A percentile compares a stretch with the other conserved stretches of the same genome.
These are phyloP conservation scores for Penicillium manginii DNA, from an alignment of 495 filamentous ascomycete species.

Conservation along the genomic window DNA sequence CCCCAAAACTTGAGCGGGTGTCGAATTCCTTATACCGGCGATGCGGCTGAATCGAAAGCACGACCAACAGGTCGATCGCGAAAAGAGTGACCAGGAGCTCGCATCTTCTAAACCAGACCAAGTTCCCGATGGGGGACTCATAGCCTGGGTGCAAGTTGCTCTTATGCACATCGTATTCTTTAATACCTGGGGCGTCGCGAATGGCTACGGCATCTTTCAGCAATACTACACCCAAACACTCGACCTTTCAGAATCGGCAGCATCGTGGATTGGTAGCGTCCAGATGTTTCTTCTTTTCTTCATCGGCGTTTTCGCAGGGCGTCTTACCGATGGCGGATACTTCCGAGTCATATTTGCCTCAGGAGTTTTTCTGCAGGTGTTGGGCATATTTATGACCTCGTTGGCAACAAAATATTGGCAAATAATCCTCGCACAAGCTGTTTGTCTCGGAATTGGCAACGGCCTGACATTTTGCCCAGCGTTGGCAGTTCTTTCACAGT, in stretches of 20 bases:
- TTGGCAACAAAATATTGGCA: slow-evolving; percentile 44
- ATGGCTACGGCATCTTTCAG: slow-evolving; percentile 54
- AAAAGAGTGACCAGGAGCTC: not conserved
- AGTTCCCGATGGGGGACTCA: not conserved
- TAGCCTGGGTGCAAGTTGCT: not conserved
- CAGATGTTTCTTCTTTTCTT: slow-evolving; percentile 48
- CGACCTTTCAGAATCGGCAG: slow-evolving; percentile 29
- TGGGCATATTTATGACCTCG: slow-evolving; percentile 55
- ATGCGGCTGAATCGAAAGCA: not conserved
- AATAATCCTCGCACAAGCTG: slow-evolving; percentile 43
- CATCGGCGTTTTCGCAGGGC: slow-evolving; percentile 44
- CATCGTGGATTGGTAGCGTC: slow-evolving; percentile 54
- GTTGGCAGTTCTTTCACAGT: slow-evolving; percentile 44
- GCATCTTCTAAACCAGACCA: not conserved
- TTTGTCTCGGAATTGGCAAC: slow-evolving; percentile 46
- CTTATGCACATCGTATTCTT: not conserved
- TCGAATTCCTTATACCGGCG: not conserved
- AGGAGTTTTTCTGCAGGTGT: slow-evolving; percentile 40
- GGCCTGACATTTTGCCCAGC: slow-evolving; percentile 46
- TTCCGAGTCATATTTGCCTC: slow-evolving; percentile 33
- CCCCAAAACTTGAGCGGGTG: not conserved
- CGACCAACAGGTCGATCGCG: not conserved
- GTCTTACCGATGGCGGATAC: slow-evolving; percentile 50
- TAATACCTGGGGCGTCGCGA: slow-evolving; percentile 42
- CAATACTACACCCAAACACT: slow-evolving; percentile 43